These are phyloP conservation scores for Ophiostoma tasmaniense DNA, from an alignment of 2,329 filamentous ascomycete genomes.

Conservation along the genomic window DNA sequence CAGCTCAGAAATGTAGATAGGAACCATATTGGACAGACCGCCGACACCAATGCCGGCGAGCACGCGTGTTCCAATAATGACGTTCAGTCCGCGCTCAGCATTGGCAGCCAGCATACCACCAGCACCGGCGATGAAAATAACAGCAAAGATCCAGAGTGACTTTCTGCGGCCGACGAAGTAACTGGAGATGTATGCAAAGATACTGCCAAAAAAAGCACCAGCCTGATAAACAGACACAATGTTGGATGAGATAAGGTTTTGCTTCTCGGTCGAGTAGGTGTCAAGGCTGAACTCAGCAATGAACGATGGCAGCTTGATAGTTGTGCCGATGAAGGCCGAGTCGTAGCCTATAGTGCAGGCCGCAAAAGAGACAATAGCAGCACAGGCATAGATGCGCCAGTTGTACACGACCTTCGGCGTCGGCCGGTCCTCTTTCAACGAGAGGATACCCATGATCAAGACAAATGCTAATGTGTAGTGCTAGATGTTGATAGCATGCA, in stretches of 20 bases:
- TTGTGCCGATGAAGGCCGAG: constrained; percentile 71
- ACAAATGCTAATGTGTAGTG: no score
- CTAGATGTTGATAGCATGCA: background rate
- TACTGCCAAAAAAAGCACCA: constrained; percentile 73
- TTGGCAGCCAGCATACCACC: constrained; percentile 64
- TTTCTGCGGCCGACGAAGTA: constrained; percentile 60
- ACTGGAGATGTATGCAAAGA: constrained; percentile 57
- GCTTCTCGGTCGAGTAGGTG: constrained; percentile 36
- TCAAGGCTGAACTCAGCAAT: constrained; percentile 57
- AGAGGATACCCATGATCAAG: constrained; percentile 33
- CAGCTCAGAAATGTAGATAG: constrained; percentile 53
- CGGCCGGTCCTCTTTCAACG: constrained; percentile 47
- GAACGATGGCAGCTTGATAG: constrained; percentile 62
- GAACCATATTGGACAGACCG: constrained; percentile 44
- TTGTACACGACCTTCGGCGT: constrained; percentile 52
- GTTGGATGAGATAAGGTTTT: constrained; percentile 59
- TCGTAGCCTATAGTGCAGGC: constrained; percentile 55
- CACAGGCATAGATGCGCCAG: constrained; percentile 48
- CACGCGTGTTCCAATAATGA: constrained; percentile 54
- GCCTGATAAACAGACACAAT: constrained; percentile 78
- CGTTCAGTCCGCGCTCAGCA: constrained; percentile 52
- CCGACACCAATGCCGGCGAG: constrained; percentile 41
- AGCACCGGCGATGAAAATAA: constrained; percentile 60
- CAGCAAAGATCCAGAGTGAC: constrained; percentile 51
- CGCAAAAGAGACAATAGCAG: constrained; percentile 46